Percentiles rank a stretch among this genome's conserved stretches.
Conservation (phyloP, 345 rosid species). For the Hypericum androsaemum region DNA sequence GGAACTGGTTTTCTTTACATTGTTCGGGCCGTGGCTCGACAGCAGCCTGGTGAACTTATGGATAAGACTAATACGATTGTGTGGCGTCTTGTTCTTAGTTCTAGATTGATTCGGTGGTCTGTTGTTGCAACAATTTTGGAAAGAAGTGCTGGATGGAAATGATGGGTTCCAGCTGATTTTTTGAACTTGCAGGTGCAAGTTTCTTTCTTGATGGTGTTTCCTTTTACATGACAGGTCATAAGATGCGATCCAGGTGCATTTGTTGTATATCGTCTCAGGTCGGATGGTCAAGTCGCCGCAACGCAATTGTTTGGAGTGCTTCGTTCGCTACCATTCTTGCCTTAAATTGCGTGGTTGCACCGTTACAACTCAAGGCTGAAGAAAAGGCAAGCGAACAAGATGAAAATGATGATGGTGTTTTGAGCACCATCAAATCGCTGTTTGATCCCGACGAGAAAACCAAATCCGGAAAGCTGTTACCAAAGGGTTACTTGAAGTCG, state of each 20-base stretch:
- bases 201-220: constrained; percentile 1
- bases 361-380: constrained; percentile 31
- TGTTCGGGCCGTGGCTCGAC: not conserved
- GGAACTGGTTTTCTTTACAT: not conserved
- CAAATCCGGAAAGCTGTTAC: constrained; percentile 65
- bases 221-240: constrained; percentile 19
- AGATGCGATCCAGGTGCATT: constrained; percentile 17
- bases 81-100: no score
- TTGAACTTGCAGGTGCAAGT: not conserved
- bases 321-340: constrained; percentile 26
- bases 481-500: constrained; percentile 81
- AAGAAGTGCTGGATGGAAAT: no score
- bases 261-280: constrained; percentile 12
- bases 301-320: constrained; percentile 17
- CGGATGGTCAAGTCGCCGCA: constrained; percentile 27
- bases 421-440: constrained; percentile 54
- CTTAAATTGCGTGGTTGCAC: constrained; percentile 16
- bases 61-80: no score
- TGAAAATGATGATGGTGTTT: constrained; percentile 42
- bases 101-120: no score
- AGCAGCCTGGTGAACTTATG: no score
- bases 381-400: constrained; percentile 21
- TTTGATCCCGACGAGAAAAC: constrained; percentile 75
- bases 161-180: not conserved
- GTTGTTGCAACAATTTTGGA: no score